Percentiles rank a stretch among this genome's conserved stretches.
These are phyloP conservation scores for Nitzschia sp. DNA, from an alignment of 108 stramenopile genomes.

Conservation along the genomic window DNA sequence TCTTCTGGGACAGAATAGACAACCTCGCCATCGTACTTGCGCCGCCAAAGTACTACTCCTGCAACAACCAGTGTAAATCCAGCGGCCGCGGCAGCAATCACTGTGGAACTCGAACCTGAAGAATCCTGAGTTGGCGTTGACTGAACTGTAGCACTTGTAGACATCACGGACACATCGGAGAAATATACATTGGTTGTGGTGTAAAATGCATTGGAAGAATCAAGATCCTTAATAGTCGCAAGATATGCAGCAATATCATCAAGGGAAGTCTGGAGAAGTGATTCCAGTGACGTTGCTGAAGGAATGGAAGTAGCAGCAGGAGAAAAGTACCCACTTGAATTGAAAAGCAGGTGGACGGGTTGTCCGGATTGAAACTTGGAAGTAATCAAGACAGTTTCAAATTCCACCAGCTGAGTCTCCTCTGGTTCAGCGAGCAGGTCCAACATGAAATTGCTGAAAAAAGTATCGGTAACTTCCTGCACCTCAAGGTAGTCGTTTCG, in stretches of 20 bases:
- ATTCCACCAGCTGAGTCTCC: slow-evolving; percentile 14
- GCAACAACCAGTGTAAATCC: slow-evolving; percentile 13
- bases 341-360: slow-evolving; percentile 18
- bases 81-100: slow-evolving; percentile 18
- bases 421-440: slow-evolving; percentile 13
- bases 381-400: slow-evolving; percentile 20
- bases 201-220: slow-evolving; percentile 23
- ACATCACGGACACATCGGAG: not conserved
- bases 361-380: slow-evolving; percentile 24
- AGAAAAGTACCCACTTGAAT: slow-evolving; percentile 29
- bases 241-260: slow-evolving; percentile 14
- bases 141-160: not conserved
- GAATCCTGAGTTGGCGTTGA: not conserved
- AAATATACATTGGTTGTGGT: slow-evolving; percentile 14
- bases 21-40: slow-evolving; percentile 4
- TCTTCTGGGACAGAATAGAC: not conserved
- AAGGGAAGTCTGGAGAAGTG: slow-evolving; percentile 10
- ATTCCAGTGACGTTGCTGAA: slow-evolving; percentile 7
- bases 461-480: slow-evolving; percentile 13
- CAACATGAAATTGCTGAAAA: slow-evolving; percentile 19
- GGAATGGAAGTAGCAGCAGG: slow-evolving; percentile 9
- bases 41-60: slow-evolving; percentile 10
- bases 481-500: slow-evolving; percentile 22
- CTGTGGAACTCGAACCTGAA: not conserved
- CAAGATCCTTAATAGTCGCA: slow-evolving; percentile 5